Evolutionary conservation across 495 filamentous ascomycete genomes (phyloP).

Genomic region (Acidiella bohemica): DNA sequence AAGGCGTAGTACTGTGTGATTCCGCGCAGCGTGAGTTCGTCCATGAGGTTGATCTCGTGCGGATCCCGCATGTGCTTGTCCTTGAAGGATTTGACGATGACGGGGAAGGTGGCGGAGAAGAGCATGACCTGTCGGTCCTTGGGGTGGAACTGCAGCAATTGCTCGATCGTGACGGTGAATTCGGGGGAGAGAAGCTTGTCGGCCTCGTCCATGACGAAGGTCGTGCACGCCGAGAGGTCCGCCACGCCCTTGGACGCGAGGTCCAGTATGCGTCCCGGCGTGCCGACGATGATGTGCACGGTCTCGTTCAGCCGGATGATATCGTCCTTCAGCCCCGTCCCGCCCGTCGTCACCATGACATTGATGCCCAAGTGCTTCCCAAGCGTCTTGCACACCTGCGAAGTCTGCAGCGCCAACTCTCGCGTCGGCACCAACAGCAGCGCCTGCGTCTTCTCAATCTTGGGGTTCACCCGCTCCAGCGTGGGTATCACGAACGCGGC

Average conservation of each 20-base stretch:
- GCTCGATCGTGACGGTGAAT: slow-evolving; percentile 94
- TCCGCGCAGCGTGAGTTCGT: slow-evolving; percentile 92
- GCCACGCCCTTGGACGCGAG: slow-evolving; percentile 88
- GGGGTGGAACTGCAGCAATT: slow-evolving; percentile 81
- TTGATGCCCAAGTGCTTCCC: slow-evolving; percentile 95
- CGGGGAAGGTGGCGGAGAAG: slow-evolving; percentile 92
- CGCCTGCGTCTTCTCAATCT: slow-evolving; percentile 86
- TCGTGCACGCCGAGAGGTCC: slow-evolving; percentile 89
- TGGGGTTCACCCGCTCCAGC: slow-evolving; percentile 88
- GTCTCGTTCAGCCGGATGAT: slow-evolving; percentile 88
- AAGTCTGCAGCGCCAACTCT: slow-evolving; percentile 97
- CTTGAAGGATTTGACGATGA: slow-evolving; percentile 93
- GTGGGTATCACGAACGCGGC: slow-evolving; percentile 95
- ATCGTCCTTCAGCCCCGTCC: slow-evolving; percentile 87
- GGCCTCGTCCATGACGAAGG: slow-evolving; percentile 98
- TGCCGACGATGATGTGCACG: slow-evolving; percentile 96
- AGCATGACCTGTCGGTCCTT: slow-evolving; percentile 98
- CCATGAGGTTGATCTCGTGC: slow-evolving; percentile 99
- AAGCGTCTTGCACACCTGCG: slow-evolving; percentile 95
- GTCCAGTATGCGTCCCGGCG: slow-evolving; percentile 88
- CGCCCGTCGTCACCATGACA: slow-evolving; percentile 98
- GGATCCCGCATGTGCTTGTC: slow-evolving; percentile 94
- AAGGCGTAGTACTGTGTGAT: slow-evolving; percentile 99
- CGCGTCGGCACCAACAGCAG: slow-evolving; percentile 91
- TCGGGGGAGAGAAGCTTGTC: slow-evolving; percentile 94